Base-by-base conservation (phyloP, 1,284 basidiomycete genomes). In the Cutaneotrichosporon mucoides region DNA sequence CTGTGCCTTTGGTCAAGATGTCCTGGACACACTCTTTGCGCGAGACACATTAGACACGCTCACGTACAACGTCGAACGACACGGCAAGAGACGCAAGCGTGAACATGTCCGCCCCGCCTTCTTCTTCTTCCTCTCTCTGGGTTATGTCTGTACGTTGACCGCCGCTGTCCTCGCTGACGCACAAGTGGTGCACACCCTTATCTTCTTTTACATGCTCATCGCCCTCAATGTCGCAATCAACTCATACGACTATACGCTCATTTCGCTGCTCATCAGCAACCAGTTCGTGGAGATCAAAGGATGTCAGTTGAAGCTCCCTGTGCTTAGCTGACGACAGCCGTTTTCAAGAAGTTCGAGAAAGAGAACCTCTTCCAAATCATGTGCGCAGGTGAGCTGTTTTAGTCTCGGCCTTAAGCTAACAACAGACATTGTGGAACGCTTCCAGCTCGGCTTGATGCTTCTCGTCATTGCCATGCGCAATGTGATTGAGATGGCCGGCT, bases 251-350 rank as follows among this genome's bases (percentile, higher is more conserved):
- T 91, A 99, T 73, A 89, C 94, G 1, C 85, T 99, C 11, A 83
- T 99, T 38, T 97, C 95, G 0, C 84, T 99, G 0, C 83, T 99
- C 5, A 86, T 99, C 46, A 97, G 92, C 47, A 99, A 99, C 75
- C 96, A 99, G 75, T 99, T 99, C 72, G 95, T 99, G 50, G 96
- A 99, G 79, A 99, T 99, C 80, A 99, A 99, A 79, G 94, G 95
- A 42, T 94, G 89, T 79, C 49, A 65, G 77, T 73, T 43, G 12
- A n/a, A 57, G 70, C 66, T 7, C 5, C 1, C 37, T 6, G 34
- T 11, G 5, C 7, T 1, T 10, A 36, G 10, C 63, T 65, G 52
- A 63, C 49, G 16, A 16, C 59, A 79, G 77, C 81, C 68, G 96
- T 99, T 0, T 99, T 99, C 84, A 99, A 99, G 79, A 98, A 91